These are phyloP conservation scores for Fusarium illudens DNA, from an alignment of 2,329 filamentous ascomycete species.

Conservation along the genomic window DNA sequence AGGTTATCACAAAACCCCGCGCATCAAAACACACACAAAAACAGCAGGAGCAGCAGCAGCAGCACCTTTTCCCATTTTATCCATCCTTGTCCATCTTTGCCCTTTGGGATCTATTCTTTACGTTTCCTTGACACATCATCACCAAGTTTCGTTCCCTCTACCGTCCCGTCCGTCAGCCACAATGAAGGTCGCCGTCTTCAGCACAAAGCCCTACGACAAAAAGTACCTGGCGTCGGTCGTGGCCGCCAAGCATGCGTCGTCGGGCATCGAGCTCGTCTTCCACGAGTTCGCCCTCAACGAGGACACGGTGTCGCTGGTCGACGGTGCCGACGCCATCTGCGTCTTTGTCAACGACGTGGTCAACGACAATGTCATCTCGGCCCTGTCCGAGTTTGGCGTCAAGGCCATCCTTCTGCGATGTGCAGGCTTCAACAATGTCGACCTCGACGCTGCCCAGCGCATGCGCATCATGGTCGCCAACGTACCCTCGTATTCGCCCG, in stretches of 20 bases:
- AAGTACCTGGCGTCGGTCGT: conserved; percentile 59
- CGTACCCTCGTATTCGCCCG: conserved; percentile 73
- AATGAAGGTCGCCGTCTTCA: conserved; percentile 71
- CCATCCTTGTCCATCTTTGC: not conserved
- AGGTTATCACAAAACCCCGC: conserved; percentile 29
- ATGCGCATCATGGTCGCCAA: conserved; percentile 70
- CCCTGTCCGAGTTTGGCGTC: conserved; percentile 60
- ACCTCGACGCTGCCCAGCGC: conserved; percentile 62
- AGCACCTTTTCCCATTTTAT: too few relatives aligned
- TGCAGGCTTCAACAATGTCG: conserved; percentile 74
- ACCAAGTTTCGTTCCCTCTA: not conserved
- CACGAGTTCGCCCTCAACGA: conserved; percentile 65
- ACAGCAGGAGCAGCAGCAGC: too few relatives aligned
- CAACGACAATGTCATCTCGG: conserved; percentile 58
- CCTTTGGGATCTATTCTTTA: not conserved
- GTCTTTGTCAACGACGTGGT: conserved; percentile 74
- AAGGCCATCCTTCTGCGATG: conserved; percentile 70
- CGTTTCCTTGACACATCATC: conserved; percentile 4
- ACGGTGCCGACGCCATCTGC: conserved; percentile 66
- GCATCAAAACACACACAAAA: not conserved
- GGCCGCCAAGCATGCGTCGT: conserved; percentile 43
- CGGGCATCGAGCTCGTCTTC: conserved; percentile 60
- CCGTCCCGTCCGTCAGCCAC: too few relatives aligned
- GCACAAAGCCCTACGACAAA: conserved; percentile 70
- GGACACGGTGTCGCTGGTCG: conserved; percentile 64